Evolutionary conservation across 352 stramenopile genomes (phyloP), one percentile per base, ranked within the genome.

Genomic region (Globisporangium camurandrum): DNA sequence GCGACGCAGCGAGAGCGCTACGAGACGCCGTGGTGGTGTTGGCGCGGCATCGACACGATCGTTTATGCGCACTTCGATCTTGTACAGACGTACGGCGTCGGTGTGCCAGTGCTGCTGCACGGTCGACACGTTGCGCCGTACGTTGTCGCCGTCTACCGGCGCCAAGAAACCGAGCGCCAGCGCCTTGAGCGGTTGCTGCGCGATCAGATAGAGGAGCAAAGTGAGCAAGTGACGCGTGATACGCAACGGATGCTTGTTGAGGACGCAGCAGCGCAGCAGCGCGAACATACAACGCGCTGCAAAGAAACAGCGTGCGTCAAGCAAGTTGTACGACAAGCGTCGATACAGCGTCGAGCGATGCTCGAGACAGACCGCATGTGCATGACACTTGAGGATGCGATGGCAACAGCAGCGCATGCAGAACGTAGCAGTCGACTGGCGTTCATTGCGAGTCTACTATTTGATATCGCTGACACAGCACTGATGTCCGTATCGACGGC

Each of bases 11-110:
- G 37, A 7, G 30, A 46, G 20, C 36, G 47, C n/a, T 19, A 39
- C 27, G 24, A 12, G 9, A 53, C 27, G 1, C 59, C 59, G 6
- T 71, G 63, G 63, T 68, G 63, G 59, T 12, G 53, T 20, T 71
- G 63, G 63, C 4, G 23, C 4, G 30, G 46, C 28, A 31, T 66
- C 4, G 23, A 33, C 4, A 7, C 34, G 17, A 3, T 61, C 19
- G 41, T 68, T 5, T n/a, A 31, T 9, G 39, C 23, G 2, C 30
- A 60, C 3, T 56, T 61, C 23, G 41, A 46, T 23, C 49, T 53
- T 1, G 42, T 59, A 0, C 27, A 41, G n/a, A 40, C 52, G 28
- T 61, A 56, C n/a, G 37, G 42, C 1, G 41, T 57, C 17, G 63
- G 63, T 2, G 42, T 23, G 5, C 63, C 63, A 30, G 40, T 36